Base-by-base conservation (phyloP, 139 green algal species). In the Ostreobium quekettii region DNA sequence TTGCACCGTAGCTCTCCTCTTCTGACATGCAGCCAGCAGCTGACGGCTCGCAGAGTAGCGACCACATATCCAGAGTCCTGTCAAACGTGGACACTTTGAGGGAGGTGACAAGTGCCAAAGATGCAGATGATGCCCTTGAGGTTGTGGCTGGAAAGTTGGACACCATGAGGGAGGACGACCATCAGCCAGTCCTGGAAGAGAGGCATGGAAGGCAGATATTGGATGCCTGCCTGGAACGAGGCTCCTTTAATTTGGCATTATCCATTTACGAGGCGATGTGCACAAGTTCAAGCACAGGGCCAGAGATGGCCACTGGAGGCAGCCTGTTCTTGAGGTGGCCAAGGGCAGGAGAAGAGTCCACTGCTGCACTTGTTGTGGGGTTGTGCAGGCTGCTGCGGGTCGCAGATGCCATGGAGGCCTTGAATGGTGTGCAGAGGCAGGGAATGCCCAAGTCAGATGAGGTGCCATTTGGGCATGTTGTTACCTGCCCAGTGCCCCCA, bases 391-490 rank as follows among this genome's bases (percentile, higher is more conserved):
- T 76, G 64, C 74, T 96, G 37, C 64, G 73, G 11, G 88, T 93
- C 2, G 64, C 69, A 11, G 87, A 93, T 6, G 90, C 90, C 6
- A 48, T 95, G 47, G n/a, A 63, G 2, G 75, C 83, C 47, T 36
- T 71, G 47, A 36, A 59, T 22, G 30, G 31, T 26, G 36, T 71
- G 58, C 47, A 35, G 37, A 79, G n/a, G 32, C 64, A 58, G 39
- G 74, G 39, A 19, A 32, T 68, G 29, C n/a, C 49, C 19, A 28
- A 53, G 38, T n/a, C 39, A 0, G 67, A 80, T 28, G 82, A 92
- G 66, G 81, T 93, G 15, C 71, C 78, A 8, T 92, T 92, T 71
- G 86, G 86, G 3, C 63, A 79, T 22, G 84, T 93, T 11, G 80
- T 96, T 8, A 74, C 37, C 39, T 91, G 78, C 29, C 90, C 90